Base-by-base conservation (phyloP, 2,329 filamentous ascomycete genomes). In the Onygenales sp. region DNA sequence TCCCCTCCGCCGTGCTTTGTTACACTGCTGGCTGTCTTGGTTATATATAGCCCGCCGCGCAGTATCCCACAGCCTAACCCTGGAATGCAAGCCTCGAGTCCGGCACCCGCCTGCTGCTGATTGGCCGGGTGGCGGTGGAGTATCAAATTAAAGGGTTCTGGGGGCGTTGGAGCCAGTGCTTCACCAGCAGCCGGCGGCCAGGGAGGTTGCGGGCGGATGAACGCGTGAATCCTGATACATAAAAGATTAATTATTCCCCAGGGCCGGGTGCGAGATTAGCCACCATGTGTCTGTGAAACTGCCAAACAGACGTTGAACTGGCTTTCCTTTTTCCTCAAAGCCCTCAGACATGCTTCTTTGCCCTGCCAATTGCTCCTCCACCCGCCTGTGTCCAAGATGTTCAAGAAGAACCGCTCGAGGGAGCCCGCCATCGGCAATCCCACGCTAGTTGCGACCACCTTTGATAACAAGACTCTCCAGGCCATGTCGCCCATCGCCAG, bases 381-480 rank as follows among this genome's bases (percentile, higher is more conserved):
- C 3, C 21, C 1, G 21, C 21, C 21, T 27, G 4, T 4, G 4
- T 27, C 21, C 21, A 69, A 56, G n/a, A 80, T 82, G 79, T 81
- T 77, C 77, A 77, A 78, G 64, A 76, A 76, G 61, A 65, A 64
- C 69, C 72, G 62, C 59, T 70, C 71, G 58, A 74, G 66, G 63
- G 71, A 74, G 54, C 71, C 70, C 46, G 62, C 65, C 14, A 74
- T 74, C 58, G 70, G 72, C 52, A 71, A 70, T 60, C 72, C 75
- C 36, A 70, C 73, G 44, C 65, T 75, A 51, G 62, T 73, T 59
- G 68, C 74, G 61, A 74, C 71, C 27, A 72, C 70, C 42, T 68
- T 70, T 57, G 72, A 77, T 59, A 70, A 74, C 57, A 67, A 71
- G 57, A 67, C 68, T 57, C 70, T 77, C 50, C 65, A 68, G 48